phyloP scores from a whole-genome alignment of 1,139 yeast species.

The Sugiyamaella novakii region DNA sequence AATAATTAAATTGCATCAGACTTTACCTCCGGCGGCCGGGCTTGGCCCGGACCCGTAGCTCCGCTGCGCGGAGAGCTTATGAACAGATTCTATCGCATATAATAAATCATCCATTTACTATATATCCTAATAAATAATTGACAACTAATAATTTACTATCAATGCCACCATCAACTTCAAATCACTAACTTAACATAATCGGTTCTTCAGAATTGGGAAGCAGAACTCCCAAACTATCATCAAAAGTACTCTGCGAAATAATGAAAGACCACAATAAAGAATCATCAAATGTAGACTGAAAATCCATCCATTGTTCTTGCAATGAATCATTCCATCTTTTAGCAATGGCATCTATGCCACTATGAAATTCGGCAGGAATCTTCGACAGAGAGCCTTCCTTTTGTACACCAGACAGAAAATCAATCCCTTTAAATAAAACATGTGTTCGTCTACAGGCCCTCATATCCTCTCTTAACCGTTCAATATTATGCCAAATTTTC shows the following conservation, averaged over 20 bases:
- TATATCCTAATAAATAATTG: background rate
- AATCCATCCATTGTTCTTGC: conserved; percentile 17
- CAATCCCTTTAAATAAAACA: conserved; percentile 22
- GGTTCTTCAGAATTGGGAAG: conserved; percentile 5
- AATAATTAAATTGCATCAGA: background rate
- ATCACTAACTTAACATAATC: conserved; percentile 1
- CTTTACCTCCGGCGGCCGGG: conserved; percentile 5
- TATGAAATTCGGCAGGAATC: conserved; percentile 20
- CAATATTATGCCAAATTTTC: conserved; percentile 10
- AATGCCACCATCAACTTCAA: background rate
- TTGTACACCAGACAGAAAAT: conserved; percentile 16
- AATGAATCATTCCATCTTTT: conserved; percentile 17
- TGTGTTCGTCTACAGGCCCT: conserved; percentile 20
- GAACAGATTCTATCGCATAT: too few relatives aligned
- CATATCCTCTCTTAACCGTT: conserved; percentile 18
- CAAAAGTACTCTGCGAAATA: conserved; percentile 15
- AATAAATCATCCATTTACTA: conserved; percentile 1
- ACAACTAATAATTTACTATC: background rate
- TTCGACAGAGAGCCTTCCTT: conserved; percentile 10
- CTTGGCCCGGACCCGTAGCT: background rate
- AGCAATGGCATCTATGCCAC: conserved; percentile 17
- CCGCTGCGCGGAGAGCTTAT: background rate
- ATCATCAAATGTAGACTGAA: conserved; percentile 17
- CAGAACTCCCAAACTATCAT: conserved; percentile 11
- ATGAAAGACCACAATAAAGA: conserved; percentile 17